These are phyloP conservation scores for Hypomontagnella submonticulosa DNA, from an alignment of 495 filamentous ascomycete species.

Conservation along the genomic window DNA sequence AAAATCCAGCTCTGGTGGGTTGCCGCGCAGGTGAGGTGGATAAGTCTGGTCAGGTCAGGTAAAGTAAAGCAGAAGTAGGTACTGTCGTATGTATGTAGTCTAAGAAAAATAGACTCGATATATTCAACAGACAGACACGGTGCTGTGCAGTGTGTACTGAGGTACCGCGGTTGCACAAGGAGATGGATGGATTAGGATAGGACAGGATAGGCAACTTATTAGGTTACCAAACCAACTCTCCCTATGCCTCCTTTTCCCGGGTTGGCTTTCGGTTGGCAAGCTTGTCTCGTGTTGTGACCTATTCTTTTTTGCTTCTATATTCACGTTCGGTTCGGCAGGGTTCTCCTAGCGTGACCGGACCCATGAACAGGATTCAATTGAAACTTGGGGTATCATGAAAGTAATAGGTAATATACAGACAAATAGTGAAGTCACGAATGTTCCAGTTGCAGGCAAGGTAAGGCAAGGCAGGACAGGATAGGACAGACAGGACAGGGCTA, in stretches of 20 bases:
- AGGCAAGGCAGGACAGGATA: conserved; percentile 8
- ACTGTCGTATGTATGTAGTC: conserved; percentile 7
- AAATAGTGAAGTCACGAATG: conserved; percentile 43
- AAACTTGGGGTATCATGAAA: conserved; percentile 41
- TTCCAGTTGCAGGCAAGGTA: conserved; percentile 25
- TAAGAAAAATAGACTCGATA: conserved; percentile 40
- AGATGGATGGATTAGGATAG: conserved; percentile 7
- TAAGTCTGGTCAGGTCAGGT: conserved; percentile 3
- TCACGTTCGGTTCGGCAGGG: conserved; percentile 37
- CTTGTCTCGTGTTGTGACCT: conserved; percentile 27
- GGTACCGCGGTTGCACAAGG: conserved; percentile 34
- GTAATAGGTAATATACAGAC: conserved; percentile 45
- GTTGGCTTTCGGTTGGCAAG: neutral
- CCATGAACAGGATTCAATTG: conserved; percentile 45
- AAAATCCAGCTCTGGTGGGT: conserved; percentile 31
- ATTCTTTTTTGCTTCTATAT: conserved; percentile 29
- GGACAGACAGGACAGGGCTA: conserved; percentile 15
- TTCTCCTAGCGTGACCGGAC: conserved; percentile 33
- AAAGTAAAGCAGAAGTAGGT: neutral
- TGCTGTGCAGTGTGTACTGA: conserved; percentile 21
- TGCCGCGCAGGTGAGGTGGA: conserved; percentile 9
- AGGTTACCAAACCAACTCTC: conserved; percentile 18
- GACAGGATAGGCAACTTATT: conserved; percentile 26
- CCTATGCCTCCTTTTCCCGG: conserved; percentile 26
- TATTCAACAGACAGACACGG: conserved; percentile 30